A percentile compares a stretch with the other conserved stretches of the same genome.
Evolutionary conservation across 176 grass and related monocot species (phyloP).

Genomic region (Oropetium thomaeum): DNA sequence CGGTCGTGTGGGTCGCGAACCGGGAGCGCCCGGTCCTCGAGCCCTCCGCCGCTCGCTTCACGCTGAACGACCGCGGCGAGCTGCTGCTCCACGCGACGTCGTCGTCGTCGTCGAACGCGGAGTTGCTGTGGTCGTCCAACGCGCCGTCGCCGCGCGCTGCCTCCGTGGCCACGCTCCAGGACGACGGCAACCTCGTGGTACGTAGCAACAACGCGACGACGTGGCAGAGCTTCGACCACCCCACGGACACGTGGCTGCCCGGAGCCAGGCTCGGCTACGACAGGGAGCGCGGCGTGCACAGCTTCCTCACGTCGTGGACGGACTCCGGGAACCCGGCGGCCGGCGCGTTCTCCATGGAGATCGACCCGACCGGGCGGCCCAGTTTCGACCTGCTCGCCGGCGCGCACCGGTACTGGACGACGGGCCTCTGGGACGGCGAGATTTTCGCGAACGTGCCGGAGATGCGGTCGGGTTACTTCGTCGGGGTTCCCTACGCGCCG

Average conservation of each 20-base stretch:
- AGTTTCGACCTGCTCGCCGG: slow-evolving; percentile 36
- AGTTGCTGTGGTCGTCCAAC: slow-evolving; percentile 52
- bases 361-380: slow-evolving; percentile 25
- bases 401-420: slow-evolving; percentile 44
- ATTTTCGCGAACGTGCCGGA: slow-evolving; percentile 55
- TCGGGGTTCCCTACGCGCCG: slow-evolving; percentile 34
- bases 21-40: slow-evolving; percentile 41
- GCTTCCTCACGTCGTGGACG: slow-evolving; percentile 53
- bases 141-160: slow-evolving; percentile 26
- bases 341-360: slow-evolving; percentile 51
- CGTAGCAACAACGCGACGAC: slow-evolving; percentile 13
- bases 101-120: neutral
- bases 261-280: slow-evolving; percentile 57
- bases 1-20: slow-evolving; percentile 59
- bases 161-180: slow-evolving; percentile 47
- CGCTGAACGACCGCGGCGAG: slow-evolving; percentile 40
- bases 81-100: slow-evolving; percentile 32
- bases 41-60: slow-evolving; percentile 34
- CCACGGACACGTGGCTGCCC: slow-evolving; percentile 66
- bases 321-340: slow-evolving; percentile 47
- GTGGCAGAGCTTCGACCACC: slow-evolving; percentile 81
- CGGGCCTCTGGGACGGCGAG: slow-evolving; percentile 48
- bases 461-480: slow-evolving; percentile 60
- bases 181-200: slow-evolving; percentile 63
- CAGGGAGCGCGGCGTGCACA: slow-evolving; percentile 24